Percentiles rank a stretch among this genome's conserved stretches.
Evolutionary conservation across 208 protist species (phyloP).

Genomic region (Wallacemonas collosoma): DNA sequence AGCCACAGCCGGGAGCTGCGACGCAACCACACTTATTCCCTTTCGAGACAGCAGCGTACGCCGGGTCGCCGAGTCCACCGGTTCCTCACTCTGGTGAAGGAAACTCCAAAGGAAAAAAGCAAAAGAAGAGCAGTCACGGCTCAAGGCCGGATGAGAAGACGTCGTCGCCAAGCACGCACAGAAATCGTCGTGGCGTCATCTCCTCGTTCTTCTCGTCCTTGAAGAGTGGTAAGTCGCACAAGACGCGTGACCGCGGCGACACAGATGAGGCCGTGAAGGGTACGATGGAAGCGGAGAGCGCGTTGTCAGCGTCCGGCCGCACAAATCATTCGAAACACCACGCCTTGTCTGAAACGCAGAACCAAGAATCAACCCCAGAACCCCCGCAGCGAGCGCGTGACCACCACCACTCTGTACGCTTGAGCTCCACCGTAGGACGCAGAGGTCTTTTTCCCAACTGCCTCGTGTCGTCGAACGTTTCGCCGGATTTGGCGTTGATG

Average conservation of each 20-base stretch:
- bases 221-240: background rate
- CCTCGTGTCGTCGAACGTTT: slow-evolving; percentile 58
- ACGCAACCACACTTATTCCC: background rate
- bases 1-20: background rate
- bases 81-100: background rate
- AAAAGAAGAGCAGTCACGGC: background rate
- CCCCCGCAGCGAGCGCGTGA: background rate
- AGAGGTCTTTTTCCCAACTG: slow-evolving; percentile 63
- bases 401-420: background rate
- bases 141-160: background rate
- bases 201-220: slow-evolving; percentile 9
- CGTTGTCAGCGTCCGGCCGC: too few relatives aligned
- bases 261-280: background rate
- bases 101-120: background rate
- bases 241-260: background rate
- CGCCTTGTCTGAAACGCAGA: background rate
- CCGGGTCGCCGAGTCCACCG: background rate
- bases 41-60: background rate
- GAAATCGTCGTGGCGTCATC: background rate
- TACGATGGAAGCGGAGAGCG: background rate
- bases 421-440: background rate
- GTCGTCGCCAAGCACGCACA: background rate
- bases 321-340: too few relatives aligned
- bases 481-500: slow-evolving; percentile 5
- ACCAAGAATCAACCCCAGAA: background rate